A percentile compares a stretch with the other conserved stretches of the same genome.
Conservation (phyloP, 202 grass and related monocot genomes). For the Musa balbisiana region DNA sequence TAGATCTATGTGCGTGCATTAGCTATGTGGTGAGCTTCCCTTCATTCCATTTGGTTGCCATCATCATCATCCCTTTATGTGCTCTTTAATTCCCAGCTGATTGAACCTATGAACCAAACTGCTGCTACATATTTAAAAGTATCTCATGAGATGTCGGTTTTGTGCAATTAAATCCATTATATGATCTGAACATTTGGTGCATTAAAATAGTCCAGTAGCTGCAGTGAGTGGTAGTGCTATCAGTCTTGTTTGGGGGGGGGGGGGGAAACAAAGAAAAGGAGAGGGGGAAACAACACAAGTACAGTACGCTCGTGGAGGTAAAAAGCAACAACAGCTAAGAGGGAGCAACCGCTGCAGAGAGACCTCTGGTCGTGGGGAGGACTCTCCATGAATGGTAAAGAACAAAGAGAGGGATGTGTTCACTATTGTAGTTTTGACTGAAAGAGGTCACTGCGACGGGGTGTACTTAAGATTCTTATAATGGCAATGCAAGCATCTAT, state of each 20-base stretch:
- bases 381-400: constrained; percentile 4
- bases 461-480: not conserved
- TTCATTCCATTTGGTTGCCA: not conserved
- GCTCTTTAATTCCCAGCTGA: not conserved
- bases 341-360: not conserved
- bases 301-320: not conserved
- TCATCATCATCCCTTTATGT: not conserved
- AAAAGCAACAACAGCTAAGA: too few relatives aligned
- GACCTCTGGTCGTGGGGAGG: not conserved
- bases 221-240: too few relatives aligned
- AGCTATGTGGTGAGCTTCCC: not conserved
- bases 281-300: not conserved
- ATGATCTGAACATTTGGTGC: too few relatives aligned
- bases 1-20: not conserved
- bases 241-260: too few relatives aligned
- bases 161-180: not conserved
- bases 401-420: not conserved
- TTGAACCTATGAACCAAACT: not conserved
- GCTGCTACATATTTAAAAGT: not conserved
- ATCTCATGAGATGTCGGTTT: not conserved
- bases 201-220: too few relatives aligned
- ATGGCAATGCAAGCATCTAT: not conserved
- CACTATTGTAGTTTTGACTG: constrained; percentile 11
- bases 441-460: not conserved
- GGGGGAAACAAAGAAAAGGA: not conserved